Percentiles rank a stretch among this genome's conserved stretches.
phyloP scores from a whole-genome alignment of 2,329 filamentous ascomycete species.

The Penicillium crustosum region DNA sequence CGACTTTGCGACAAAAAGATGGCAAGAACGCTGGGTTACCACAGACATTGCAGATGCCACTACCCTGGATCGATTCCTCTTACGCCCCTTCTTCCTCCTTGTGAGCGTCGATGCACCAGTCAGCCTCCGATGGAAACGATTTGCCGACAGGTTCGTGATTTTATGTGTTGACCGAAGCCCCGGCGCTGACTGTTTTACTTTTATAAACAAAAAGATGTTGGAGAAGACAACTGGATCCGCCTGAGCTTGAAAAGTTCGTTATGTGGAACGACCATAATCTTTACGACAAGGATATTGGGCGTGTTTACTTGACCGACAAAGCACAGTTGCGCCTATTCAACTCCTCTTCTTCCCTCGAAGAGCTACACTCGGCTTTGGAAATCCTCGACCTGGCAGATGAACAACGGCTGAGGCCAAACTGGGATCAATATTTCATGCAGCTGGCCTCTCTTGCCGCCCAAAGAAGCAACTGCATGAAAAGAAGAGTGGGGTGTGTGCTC shows the following conservation, averaged over 20 bases:
- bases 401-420: conserved; percentile 78
- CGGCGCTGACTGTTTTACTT: background rate
- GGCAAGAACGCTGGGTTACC: conserved; percentile 81
- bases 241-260: conserved; percentile 60
- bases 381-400: conserved; percentile 75
- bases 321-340: conserved; percentile 87
- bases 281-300: conserved; percentile 64
- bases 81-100: conserved; percentile 88
- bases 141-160: conserved; percentile 55
- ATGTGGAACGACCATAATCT: conserved; percentile 70
- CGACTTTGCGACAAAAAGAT: conserved; percentile 80
- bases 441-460: conserved; percentile 88
- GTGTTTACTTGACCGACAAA: conserved; percentile 74
- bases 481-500: conserved; percentile 89
- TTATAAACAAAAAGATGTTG: conserved; percentile 46
- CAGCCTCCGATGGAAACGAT: conserved; percentile 77
- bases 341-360: conserved; percentile 68
- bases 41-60: conserved; percentile 74
- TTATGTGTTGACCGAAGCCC: background rate
- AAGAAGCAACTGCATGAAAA: conserved; percentile 96
- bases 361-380: conserved; percentile 70
- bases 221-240: conserved; percentile 49
- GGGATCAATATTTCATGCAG: conserved; percentile 98
- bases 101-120: conserved; percentile 90
- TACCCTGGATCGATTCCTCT: conserved; percentile 71